Evolutionary conservation across 371 early-diverging fungal species (phyloP), one percentile per base, ranked within the genome.

Genomic region (Phascolomyces articulosus): DNA sequence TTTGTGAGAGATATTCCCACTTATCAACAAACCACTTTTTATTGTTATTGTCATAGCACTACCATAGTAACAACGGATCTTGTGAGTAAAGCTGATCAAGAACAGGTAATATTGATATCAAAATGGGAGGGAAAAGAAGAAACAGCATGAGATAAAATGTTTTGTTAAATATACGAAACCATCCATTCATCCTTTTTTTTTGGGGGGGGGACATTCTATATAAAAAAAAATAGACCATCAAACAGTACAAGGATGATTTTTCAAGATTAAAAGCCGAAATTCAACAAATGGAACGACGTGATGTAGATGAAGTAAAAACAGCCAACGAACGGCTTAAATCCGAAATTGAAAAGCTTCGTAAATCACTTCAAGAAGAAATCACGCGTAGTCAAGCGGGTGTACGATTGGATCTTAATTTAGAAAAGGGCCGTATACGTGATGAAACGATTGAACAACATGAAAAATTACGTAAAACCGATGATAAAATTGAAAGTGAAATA

Each of bases 401-500:
- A 7, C 82, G 96, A 20, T 75, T 96, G 57, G 98, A 97, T 68
- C 77, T 97, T 71, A 91, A 90, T 60, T 68, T 95, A 63, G 98
- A 97, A 65, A 96, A 96, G 79, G 95, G 94, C 8, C 79, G 95
- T 47, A 92, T 95, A 24, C 85, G 95, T 2, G 93, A 94, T 62
- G 95, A 96, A 71, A 89, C 90, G 21, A 85, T 88, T 28, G 83
- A 86, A 41, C 94, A 95, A 64, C 95, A 94, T 66, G 78, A 93
- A 40, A 90, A 90, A 62, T 84, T 97, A 26, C 83, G 90, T 51
- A 94, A 95, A 62, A 91, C 96, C 0, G 93, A 94, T 51, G 82
- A 92, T 15, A 90, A 89, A 59, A 93, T 96, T 58, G 96, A 95
- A 67, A 86, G 85, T 55, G 98, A 97, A 75, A 92, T 96, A 40